These are phyloP conservation scores for Halophytophthora polymorphica DNA, from an alignment of 352 stramenopile species.

Conservation along the genomic window DNA sequence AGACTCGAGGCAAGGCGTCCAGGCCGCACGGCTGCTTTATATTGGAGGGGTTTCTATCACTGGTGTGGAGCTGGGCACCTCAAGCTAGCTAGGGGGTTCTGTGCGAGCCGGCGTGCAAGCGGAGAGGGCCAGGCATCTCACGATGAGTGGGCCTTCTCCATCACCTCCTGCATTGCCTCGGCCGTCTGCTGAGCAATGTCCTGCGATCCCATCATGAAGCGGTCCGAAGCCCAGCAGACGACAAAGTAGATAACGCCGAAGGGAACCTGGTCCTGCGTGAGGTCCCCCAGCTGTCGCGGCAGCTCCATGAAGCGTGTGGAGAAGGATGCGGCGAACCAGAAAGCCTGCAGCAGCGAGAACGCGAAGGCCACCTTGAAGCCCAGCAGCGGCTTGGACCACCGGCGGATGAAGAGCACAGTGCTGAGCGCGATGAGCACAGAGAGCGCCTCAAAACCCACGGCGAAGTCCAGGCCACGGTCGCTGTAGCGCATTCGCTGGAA, in stretches of 20 bases:
- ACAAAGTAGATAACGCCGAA: conserved; percentile 77
- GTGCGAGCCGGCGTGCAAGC: too few relatives aligned
- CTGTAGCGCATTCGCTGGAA: conserved; percentile 58
- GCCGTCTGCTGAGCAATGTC: conserved; percentile 61
- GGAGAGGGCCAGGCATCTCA: too few relatives aligned
- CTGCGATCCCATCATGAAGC: conserved; percentile 77
- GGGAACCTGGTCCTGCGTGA: conserved; percentile 55
- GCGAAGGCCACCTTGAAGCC: conserved; percentile 78
- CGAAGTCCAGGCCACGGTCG: conserved; percentile 45
- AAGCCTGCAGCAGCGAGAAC: conserved; percentile 65
- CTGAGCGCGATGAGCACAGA: conserved; percentile 51
- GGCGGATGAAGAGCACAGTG: conserved; percentile 64
- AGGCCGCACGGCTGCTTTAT: too few relatives aligned
- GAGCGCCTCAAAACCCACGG: conserved; percentile 55
- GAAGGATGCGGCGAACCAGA: conserved; percentile 59
- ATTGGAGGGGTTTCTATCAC: too few relatives aligned
- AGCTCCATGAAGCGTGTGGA: conserved; percentile 46
- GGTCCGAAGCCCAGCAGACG: conserved; percentile 74
- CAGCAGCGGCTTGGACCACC: conserved; percentile 56
- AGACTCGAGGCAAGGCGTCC: too few relatives aligned
- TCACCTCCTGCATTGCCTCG: conserved; percentile 51
- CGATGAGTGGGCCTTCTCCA: too few relatives aligned
- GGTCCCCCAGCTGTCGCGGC: conserved; percentile 47
- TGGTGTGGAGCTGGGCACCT: too few relatives aligned
- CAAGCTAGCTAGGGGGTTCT: too few relatives aligned